Base-by-base conservation (phyloP, 1,284 basidiomycete species). In the Naganishia albida region DNA sequence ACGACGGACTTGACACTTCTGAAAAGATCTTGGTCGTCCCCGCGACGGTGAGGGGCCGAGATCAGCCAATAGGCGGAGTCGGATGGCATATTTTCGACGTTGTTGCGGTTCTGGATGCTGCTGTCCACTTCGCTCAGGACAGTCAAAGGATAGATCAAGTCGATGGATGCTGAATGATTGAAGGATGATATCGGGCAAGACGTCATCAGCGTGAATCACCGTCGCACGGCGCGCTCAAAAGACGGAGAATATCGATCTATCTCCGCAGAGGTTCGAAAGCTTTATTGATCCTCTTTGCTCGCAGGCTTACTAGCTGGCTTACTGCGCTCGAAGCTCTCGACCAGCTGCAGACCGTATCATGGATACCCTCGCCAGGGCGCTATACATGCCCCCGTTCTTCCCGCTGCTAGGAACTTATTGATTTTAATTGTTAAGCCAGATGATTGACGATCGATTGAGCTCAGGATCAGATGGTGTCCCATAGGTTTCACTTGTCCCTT, bases 51-150 rank as follows among this genome's bases (percentile, higher is more conserved):
- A 7, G 82, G 83, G 7, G 81, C 80, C 18, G 82, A 78, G 68
- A 84, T 77, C 69, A 85, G 77, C 83, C 83, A 84, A 75, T 83
- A 82, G 6, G 81, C 78, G 50, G 80, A 69, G 68, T 82, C 80
- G 56, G 81, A 82, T n/a, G 82, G 82, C 83, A 82, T 83, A 25
- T 26, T 70, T 18, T 34, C 7, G 49, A n/a, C 20, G 16, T 40
- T 7, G 23, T 15, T 13, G 43, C n/a, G 25, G 46, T 12, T 7
- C 8, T 38, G n/a, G 20, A 12, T 3, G 20, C 13, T 26, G 6
- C 12, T 15, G 20, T 13, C 8, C 12, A 10, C 51, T 20, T 34
- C 23, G 46, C 54, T 43, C 23, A 2, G 40, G 28, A 10, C 2
- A 25, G 39, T 28, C 23, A 54, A 38, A 25, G 52, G 18, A 40